These are phyloP conservation scores for Beauveria asiatica DNA, from an alignment of 2,329 filamentous ascomycete species.

Conservation along the genomic window DNA sequence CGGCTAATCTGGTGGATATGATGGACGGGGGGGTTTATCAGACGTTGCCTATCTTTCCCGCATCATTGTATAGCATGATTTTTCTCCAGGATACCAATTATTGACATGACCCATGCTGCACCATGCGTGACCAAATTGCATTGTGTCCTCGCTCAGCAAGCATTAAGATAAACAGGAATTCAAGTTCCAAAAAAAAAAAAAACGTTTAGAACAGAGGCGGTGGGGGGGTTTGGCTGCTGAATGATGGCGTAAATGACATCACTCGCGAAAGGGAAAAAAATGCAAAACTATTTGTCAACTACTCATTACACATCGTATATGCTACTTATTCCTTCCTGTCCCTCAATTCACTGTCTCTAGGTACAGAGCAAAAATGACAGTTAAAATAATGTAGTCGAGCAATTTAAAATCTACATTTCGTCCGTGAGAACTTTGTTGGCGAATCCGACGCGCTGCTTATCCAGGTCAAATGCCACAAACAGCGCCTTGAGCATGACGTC, in stretches of 20 bases:
- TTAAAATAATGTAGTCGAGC: not conserved
- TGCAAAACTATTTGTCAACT: not conserved
- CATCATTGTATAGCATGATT: conserved; percentile 10
- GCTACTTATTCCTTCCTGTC: not conserved
- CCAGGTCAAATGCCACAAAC: conserved; percentile 62
- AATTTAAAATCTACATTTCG: conserved; percentile 1
- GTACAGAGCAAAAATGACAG: conserved; percentile 6
- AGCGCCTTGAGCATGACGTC: conserved; percentile 72
- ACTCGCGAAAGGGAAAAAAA: not conserved
- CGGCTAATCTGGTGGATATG: not conserved
- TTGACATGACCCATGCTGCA: not conserved
- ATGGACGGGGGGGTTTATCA: not conserved
- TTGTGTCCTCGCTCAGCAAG: too few relatives aligned
- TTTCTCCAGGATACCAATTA: conserved; percentile 9
- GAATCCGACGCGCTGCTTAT: conserved; percentile 31
- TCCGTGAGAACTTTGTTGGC: conserved; percentile 33
- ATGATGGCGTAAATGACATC: not conserved
- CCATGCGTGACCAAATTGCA: not conserved
- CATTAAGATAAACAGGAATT: not conserved
- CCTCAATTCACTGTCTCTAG: not conserved
- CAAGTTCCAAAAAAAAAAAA: not conserved
- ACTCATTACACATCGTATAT: not conserved
- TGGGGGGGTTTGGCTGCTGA: not conserved
- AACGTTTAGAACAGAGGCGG: not conserved
- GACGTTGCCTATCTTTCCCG: not conserved